Base-by-base conservation (phyloP, 345 rosid species). In the Noccaea bulbosa region DNA sequence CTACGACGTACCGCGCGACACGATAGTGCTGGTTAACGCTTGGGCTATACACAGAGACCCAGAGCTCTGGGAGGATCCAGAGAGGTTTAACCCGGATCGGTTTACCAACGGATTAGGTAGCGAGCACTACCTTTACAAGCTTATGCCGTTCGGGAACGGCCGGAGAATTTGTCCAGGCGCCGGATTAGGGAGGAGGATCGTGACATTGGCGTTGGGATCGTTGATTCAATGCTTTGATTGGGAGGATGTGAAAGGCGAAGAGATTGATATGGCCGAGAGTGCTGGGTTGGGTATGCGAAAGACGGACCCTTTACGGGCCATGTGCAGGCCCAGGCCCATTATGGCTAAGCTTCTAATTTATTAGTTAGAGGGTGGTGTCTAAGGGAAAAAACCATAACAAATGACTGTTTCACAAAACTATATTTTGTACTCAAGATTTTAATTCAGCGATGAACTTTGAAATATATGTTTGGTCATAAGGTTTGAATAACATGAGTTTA, bases 41-140 rank as follows among this genome's bases (percentile, higher is more conserved):
- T 82, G 85, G 85, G 88, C 86, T 4, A 81, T 86, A 50, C 88
- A 84, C 2, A 79, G 79, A 38, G 88, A 84, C 44, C 81, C 83
- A 9, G 67, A 37, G 5, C 11, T 73, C 0, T 86, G 88, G 87
- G 72, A 70, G 2, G 80, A 84, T 7, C 85, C 87, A 0, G 66
- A 34, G 45, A 78, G 33, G 34, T 84, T 86, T 45, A 74, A 70
- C 43, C 86, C 87, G 0, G 85, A 82, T 50, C 50, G 90, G 49
- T 83, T 77, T 51, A 37, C 45, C 17, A 71, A 40, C 1, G 37
- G 27, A 30, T 70, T 62, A 1, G 80, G 76, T 41, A 74, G 62
- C 4, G 30, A 27, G 30, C 30, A 24, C 3, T 48, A 33, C 55
- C 83, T 84, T 49, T 17, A 27, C 41, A 78, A 27, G 58, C 59